Conservation (phyloP, 192 early-diverging fungal genomes). For the Pilobolus umbonatus region DNA sequence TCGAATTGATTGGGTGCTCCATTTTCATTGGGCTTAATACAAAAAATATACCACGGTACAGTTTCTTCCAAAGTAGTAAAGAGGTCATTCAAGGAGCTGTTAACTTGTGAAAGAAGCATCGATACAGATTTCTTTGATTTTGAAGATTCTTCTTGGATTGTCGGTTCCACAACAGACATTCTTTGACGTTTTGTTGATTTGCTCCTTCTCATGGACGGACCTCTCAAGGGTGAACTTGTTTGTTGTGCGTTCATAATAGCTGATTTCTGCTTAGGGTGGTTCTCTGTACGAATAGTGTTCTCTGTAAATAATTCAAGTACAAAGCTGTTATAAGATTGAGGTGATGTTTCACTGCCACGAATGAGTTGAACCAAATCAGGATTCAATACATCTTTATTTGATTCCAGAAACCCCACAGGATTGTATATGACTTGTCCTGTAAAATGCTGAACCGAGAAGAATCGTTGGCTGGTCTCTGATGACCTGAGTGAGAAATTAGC, state of each 20-base stretch:
- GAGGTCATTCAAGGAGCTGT: slow-evolving; percentile 63
- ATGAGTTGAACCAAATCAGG: slow-evolving; percentile 84
- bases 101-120: slow-evolving; percentile 60
- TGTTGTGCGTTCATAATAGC: slow-evolving; percentile 79
- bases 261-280: slow-evolving; percentile 71
- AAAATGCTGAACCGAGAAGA: slow-evolving; percentile 84
- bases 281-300: slow-evolving; percentile 65
- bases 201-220: slow-evolving; percentile 52
- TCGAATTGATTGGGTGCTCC: slow-evolving; percentile 62
- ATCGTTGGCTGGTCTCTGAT: slow-evolving; percentile 34
- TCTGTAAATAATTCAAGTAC: slow-evolving; percentile 73
- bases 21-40: slow-evolving; percentile 68
- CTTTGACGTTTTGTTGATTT: slow-evolving; percentile 34
- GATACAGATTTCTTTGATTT: slow-evolving; percentile 40
- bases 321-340: slow-evolving; percentile 66
- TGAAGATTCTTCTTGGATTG: slow-evolving; percentile 4
- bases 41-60: slow-evolving; percentile 75
- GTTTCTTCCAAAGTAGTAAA: slow-evolving; percentile 71
- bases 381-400: slow-evolving; percentile 73
- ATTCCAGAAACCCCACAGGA: slow-evolving; percentile 62
- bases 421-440: slow-evolving; percentile 63
- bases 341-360: slow-evolving; percentile 56
- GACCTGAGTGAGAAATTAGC: slow-evolving; percentile 38
- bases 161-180: background rate
- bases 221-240: slow-evolving; percentile 59